Evolutionary conservation across 139 green algal genomes (phyloP), one percentile per base, ranked within the genome.

Genomic region (Chlorella sp.): DNA sequence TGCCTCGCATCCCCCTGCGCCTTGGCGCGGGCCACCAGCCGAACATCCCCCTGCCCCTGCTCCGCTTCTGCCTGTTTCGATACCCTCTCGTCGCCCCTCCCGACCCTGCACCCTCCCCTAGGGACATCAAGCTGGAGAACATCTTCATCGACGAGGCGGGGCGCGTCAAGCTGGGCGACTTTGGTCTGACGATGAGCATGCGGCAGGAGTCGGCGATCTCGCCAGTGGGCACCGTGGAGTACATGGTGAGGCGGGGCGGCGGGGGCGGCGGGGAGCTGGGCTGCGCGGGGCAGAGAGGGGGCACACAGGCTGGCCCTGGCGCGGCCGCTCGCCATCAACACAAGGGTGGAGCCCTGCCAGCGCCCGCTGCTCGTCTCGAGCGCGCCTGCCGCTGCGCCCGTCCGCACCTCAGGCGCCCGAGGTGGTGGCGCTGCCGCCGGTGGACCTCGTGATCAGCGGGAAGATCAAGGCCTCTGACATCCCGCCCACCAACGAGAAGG

Each of bases 61-160:
- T n/a, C n/a, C n/a, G n/a, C n/a, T n/a, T n/a, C n/a, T n/a, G n/a
- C n/a, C n/a, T n/a, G n/a, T n/a, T n/a, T n/a, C n/a, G n/a, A n/a
- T n/a, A n/a, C n/a, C n/a, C n/a, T n/a, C n/a, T n/a, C n/a, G n/a
- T n/a, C n/a, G n/a, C n/a, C n/a, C n/a, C n/a, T n/a, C n/a, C n/a
- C n/a, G n/a, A n/a, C n/a, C n/a, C 31, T 35, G 14, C 23, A 3
- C 0, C 76, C 1, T 65, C 6, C 42, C 15, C 41, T 66, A 88
- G 89, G 40, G 90, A 94, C 71, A 87, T 94, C 63, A 94, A 94
- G 79, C 80, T 94, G 51, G 90, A 94, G 68, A 94, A 94, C 79
- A 86, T 94, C 43, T 94, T 94, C 77, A 80, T 94, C 0, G 82
- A 78, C 29, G 46, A 51, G 7, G 73, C 71, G 27, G 77, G 82